These are phyloP conservation scores for Cornus florida DNA, from an alignment of 148 eudicot species.

Conservation along the genomic window DNA sequence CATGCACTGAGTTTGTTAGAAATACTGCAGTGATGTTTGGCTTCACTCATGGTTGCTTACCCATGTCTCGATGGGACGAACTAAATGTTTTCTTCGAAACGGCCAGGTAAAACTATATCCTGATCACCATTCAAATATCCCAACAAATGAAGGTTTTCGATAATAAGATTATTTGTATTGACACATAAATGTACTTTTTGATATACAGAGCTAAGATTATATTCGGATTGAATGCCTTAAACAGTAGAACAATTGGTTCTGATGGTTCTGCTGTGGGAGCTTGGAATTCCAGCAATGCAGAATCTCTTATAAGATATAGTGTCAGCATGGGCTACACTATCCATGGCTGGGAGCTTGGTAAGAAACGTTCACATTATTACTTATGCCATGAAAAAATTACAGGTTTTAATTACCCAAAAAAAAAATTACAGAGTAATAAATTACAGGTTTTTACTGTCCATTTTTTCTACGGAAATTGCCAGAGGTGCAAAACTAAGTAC, in stretches of 20 bases:
- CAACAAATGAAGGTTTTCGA: no score
- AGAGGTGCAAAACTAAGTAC: no score
- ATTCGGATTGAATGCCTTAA: slow-evolving; percentile 71
- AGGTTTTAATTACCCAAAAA: no score
- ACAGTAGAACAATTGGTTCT: slow-evolving; percentile 41
- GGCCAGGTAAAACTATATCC: slow-evolving; percentile 39
- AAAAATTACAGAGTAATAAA: no score
- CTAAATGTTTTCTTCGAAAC: slow-evolving; percentile 58
- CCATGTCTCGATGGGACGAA: slow-evolving; percentile 65
- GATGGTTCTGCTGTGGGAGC: slow-evolving; percentile 48
- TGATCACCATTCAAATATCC: no score
- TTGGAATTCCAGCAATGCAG: slow-evolving; percentile 77
- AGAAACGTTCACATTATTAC: neutral
- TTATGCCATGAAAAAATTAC: no score
- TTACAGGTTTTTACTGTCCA: no score
- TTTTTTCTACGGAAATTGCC: no score
- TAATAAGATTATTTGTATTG: no score
- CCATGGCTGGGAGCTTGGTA: slow-evolving; percentile 87
- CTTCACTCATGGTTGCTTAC: slow-evolving; percentile 61
- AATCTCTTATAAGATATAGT: slow-evolving; percentile 55
- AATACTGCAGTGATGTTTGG: slow-evolving; percentile 38
- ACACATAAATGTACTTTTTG: neutral
- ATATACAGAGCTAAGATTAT: slow-evolving; percentile 57
- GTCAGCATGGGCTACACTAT: slow-evolving; percentile 51
- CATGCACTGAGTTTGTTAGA: slow-evolving; percentile 39